A percentile compares a stretch with the other conserved stretches of the same genome.
These are phyloP conservation scores for Penicillium silybi DNA, from an alignment of 495 filamentous ascomycete genomes.

Conservation along the genomic window DNA sequence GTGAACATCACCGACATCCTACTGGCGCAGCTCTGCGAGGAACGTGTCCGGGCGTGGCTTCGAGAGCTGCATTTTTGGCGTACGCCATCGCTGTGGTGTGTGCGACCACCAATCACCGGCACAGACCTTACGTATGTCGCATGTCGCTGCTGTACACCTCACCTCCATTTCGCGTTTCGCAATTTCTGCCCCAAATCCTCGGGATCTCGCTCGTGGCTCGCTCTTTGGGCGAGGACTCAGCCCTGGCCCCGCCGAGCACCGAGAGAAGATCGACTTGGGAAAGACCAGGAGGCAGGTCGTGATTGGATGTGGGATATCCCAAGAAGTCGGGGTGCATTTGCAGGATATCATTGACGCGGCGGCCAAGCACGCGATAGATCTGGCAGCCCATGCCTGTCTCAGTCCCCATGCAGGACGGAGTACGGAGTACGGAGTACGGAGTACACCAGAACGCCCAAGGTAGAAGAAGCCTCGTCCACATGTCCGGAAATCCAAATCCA, in stretches of 20 bases:
- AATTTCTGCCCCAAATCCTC: neutral
- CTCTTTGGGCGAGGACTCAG: constrained; percentile 9
- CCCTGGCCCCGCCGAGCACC: constrained; percentile 15
- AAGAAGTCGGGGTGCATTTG: constrained; percentile 13
- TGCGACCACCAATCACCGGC: neutral
- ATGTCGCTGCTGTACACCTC: neutral
- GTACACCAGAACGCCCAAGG: neutral
- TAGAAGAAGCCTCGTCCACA: constrained; percentile 10
- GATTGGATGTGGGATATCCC: constrained; percentile 11
- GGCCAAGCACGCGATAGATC: constrained; percentile 20
- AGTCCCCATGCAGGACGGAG: neutral
- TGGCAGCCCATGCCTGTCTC: constrained; percentile 2
- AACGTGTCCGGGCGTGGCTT: neutral
- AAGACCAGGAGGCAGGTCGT: neutral
- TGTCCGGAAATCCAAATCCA: neutral
- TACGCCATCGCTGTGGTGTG: neutral
- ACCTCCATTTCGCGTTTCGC: neutral
- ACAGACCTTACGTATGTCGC: neutral
- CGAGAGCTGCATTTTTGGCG: neutral
- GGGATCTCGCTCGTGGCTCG: constrained; percentile 8
- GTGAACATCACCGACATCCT: neutral
- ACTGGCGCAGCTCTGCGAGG: neutral
- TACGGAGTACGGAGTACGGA: neutral
- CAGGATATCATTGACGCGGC: constrained; percentile 19
- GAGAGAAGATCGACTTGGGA: constrained; percentile 18